Conservation (phyloP, 768 basidiomycete genomes). For the Serpula lacrymans region DNA sequence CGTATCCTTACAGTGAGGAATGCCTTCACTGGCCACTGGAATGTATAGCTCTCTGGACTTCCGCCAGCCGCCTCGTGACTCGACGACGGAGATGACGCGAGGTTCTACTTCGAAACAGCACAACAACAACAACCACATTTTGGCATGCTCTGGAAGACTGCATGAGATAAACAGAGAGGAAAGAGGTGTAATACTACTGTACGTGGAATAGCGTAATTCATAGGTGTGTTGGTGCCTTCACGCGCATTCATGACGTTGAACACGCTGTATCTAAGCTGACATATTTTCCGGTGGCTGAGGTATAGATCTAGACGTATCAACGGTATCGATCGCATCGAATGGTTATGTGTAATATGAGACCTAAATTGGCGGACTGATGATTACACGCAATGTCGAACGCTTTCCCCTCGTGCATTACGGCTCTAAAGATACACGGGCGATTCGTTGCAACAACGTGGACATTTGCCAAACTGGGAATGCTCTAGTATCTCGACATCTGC, state of each 20-base stretch:
- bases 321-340: conserved; percentile 19
- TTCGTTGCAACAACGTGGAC: conserved; percentile 33
- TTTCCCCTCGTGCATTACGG: conserved; percentile 26
- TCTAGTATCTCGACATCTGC: conserved; percentile 14
- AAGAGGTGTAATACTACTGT: conserved; percentile 9
- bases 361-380: conserved; percentile 18
- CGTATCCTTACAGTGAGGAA: conserved; percentile 37
- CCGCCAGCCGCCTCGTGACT: conserved; percentile 25
- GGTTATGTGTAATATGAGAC: conserved; percentile 29
- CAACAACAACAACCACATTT: conserved; percentile 25
- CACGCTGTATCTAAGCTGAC: conserved; percentile 19
- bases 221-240: conserved; percentile 21
- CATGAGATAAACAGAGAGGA: conserved; percentile 9
- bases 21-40: conserved; percentile 36
- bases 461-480: conserved; percentile 19
- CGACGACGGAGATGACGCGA: conserved; percentile 35
- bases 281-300: conserved; percentile 1
- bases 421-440: conserved; percentile 13
- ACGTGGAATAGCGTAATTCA: conserved; percentile 15
- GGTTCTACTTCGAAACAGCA: conserved; percentile 20
- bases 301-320: conserved; percentile 18
- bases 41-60: conserved; percentile 32
- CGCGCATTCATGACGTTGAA: conserved; percentile 20
- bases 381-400: conserved; percentile 20
- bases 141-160: conserved; percentile 27